Evolutionary conservation across 768 basidiomycete genomes (phyloP).

Genomic region (Tubosaeta brunneosetosa): DNA sequence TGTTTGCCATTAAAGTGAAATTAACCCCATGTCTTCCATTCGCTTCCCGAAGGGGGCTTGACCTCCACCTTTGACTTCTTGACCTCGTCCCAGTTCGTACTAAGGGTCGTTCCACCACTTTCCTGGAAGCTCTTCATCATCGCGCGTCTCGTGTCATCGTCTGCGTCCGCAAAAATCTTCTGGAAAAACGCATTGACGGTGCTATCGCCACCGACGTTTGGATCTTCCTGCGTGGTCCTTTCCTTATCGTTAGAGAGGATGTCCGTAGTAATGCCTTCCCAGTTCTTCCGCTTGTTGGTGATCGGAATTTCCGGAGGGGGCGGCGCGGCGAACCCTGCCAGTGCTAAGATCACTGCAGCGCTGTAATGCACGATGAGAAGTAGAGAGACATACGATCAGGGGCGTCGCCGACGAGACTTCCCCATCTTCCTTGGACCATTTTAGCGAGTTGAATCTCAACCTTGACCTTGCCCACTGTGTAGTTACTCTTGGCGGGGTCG

Average conservation of each 20-base stretch:
- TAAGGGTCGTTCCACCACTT: conserved; percentile 91
- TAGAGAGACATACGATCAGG: conserved; percentile 58
- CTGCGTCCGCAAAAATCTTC: conserved; percentile 85
- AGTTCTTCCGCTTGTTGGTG: conserved; percentile 66
- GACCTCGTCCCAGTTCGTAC: conserved; percentile 95
- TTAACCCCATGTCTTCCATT: conserved; percentile 76
- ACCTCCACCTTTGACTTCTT: conserved; percentile 63
- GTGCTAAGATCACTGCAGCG: conserved; percentile 8
- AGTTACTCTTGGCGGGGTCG: conserved; percentile 55
- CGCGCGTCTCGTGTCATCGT: conserved; percentile 85
- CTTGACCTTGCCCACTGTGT: conserved; percentile 78
- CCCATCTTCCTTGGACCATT: conserved; percentile 66
- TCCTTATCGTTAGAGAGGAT: conserved; percentile 70
- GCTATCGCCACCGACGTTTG: conserved; percentile 85
- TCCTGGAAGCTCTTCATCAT: conserved; percentile 99
- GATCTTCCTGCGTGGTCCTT: conserved; percentile 66
- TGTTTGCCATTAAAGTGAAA: not conserved
- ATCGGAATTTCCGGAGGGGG: conserved; percentile 30
- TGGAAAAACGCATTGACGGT: conserved; percentile 88
- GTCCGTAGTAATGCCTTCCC: conserved; percentile 76
- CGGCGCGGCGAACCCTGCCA: conserved; percentile 25
- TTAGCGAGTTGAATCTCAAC: conserved; percentile 81
- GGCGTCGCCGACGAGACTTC: conserved; percentile 63
- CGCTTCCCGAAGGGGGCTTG: conserved; percentile 78
- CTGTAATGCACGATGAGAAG: not conserved